Percentiles rank a stretch among this genome's conserved stretches.
Evolutionary conservation across 2,329 filamentous ascomycete species (phyloP).

Genomic region (Plectosphaerella plurivora): DNA sequence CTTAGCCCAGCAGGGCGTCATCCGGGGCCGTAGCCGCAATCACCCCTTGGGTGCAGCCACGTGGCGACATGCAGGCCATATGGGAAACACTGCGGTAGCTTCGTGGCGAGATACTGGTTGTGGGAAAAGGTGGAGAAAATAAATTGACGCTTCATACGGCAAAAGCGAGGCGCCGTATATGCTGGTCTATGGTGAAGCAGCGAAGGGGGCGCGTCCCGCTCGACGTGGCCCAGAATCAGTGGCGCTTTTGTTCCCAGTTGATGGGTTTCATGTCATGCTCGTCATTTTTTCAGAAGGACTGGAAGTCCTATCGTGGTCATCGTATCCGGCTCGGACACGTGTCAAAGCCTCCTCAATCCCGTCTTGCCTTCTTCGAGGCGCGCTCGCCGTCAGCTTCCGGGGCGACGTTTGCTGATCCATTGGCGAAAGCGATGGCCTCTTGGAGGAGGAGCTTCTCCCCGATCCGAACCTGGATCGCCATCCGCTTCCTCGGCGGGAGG

Average conservation of each 20-base stretch:
- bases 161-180: too few species aligned
- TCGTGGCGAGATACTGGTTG: too few species aligned
- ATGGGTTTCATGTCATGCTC: too few species aligned
- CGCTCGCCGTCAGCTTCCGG: slow-evolving; percentile 19
- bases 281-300: too few species aligned
- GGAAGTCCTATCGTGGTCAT: too few species aligned
- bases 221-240: too few species aligned
- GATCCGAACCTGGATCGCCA: slow-evolving; percentile 64
- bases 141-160: too few species aligned
- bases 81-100: too few species aligned
- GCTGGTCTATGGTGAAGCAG: too few species aligned
- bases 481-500: slow-evolving; percentile 35
- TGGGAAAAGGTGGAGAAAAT: too few species aligned
- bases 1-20: neutral
- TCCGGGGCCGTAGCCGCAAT: neutral
- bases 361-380: slow-evolving; percentile 23
- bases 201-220: too few species aligned
- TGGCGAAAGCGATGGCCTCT: slow-evolving; percentile 39
- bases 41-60: neutral
- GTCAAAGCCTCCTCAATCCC: neutral
- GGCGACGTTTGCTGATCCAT: slow-evolving; percentile 14
- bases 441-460: slow-evolving; percentile 68
- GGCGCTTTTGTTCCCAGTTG: too few species aligned
- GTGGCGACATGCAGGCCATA: neutral
- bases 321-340: neutral